Evolutionary conservation across 768 basidiomycete genomes (phyloP).

Genomic region (Suillus weaverae): DNA sequence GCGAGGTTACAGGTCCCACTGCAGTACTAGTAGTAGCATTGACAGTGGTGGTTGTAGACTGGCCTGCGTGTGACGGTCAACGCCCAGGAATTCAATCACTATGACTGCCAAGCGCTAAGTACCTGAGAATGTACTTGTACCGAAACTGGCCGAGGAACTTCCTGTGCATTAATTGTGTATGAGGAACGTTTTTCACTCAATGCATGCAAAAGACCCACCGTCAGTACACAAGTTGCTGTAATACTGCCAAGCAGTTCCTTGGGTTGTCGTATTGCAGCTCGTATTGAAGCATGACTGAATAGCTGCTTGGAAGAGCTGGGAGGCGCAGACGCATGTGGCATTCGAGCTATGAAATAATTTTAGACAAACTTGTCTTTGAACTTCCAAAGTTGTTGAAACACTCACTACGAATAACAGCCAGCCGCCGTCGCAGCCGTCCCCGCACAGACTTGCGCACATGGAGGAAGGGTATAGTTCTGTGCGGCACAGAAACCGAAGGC

Average conservation of each 20-base stretch:
- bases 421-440: neutral
- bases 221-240: neutral
- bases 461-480: neutral
- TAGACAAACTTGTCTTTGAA: neutral
- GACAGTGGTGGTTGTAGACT: neutral
- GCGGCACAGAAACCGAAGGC: neutral
- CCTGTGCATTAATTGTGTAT: neutral
- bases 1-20: neutral
- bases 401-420: slow-evolving; percentile 1
- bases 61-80: neutral
- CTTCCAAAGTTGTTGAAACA: neutral
- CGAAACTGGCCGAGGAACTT: neutral
- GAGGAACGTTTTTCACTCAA: neutral
- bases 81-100: neutral
- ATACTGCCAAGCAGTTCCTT: neutral
- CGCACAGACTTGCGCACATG: neutral
- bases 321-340: neutral
- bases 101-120: neutral
- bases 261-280: neutral
- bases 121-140: slow-evolving; percentile 1
- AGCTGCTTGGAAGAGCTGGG: neutral
- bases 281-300: neutral
- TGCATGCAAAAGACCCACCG: neutral
- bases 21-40: neutral
- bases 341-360: neutral